A percentile compares a stretch with the other conserved stretches of the same genome.
Evolutionary conservation across 2,329 filamentous ascomycete species (phyloP).

Genomic region (Colletotrichum shisoi): DNA sequence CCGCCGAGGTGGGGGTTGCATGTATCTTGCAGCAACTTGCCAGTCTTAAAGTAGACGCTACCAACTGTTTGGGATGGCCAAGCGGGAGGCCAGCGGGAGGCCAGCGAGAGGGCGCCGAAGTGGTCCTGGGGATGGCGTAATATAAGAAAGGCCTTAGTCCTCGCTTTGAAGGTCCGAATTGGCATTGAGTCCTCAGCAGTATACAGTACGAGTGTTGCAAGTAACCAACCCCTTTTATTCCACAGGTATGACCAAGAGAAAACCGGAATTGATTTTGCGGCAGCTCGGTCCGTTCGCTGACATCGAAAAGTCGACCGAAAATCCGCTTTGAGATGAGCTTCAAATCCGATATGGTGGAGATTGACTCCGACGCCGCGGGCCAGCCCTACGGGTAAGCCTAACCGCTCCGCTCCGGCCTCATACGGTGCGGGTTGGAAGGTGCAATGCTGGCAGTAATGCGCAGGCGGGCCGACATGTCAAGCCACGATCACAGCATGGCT

Average conservation of each 20-base stretch:
- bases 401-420: not conserved
- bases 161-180: not conserved
- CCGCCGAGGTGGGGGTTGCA: conserved; percentile 7
- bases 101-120: conserved; percentile 4
- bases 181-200: not conserved
- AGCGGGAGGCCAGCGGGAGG: conserved; percentile 8
- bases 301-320: conserved; percentile 6
- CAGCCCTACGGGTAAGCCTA: conserved; percentile 20
- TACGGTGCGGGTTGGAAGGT: not conserved
- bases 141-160: conserved; percentile 9
- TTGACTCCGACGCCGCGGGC: conserved; percentile 26
- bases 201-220: not conserved
- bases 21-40: conserved; percentile 20
- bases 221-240: conserved; percentile 1
- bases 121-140: not conserved
- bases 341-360: conserved; percentile 33
- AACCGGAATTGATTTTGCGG: not conserved
- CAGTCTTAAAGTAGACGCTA: not conserved
- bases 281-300: conserved; percentile 23
- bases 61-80: conserved; percentile 3
- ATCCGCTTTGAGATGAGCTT: conserved; percentile 29
- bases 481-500: conserved; percentile 41
- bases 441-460: conserved; percentile 4
- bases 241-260: conserved; percentile 8
- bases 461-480: conserved; percentile 38